Percentiles rank a stretch among this genome's conserved stretches.
phyloP scores from a whole-genome alignment of 805 yeast genomes.

The Ogataea corticis region DNA sequence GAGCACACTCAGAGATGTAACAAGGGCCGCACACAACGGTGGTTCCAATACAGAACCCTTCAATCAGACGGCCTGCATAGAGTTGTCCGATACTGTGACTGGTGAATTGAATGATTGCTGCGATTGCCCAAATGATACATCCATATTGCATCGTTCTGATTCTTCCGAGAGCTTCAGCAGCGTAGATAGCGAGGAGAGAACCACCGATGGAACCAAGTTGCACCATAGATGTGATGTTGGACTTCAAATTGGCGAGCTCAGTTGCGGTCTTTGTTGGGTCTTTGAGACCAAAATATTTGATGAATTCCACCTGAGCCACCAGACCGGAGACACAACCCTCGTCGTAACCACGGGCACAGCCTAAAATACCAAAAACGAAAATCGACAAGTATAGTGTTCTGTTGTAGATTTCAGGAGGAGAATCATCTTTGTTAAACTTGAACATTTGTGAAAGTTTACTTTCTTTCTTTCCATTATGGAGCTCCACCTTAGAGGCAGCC shows the following conservation, averaged over 20 bases:
- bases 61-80: conserved; percentile 55
- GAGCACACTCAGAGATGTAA: conserved; percentile 54
- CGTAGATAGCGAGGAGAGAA: conserved; percentile 46
- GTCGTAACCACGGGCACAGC: conserved; percentile 58
- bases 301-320: conserved; percentile 45
- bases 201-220: conserved; percentile 54
- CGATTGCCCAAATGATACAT: conserved; percentile 45
- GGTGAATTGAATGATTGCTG: conserved; percentile 50
- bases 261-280: conserved; percentile 37
- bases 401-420: conserved; percentile 44
- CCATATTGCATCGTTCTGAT: conserved; percentile 46
- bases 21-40: conserved; percentile 58
- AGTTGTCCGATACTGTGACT: conserved; percentile 48
- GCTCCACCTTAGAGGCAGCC: conserved; percentile 15
- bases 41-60: conserved; percentile 57
- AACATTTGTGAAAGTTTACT: background rate
- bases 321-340: conserved; percentile 54
- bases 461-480: background rate
- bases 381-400: conserved; percentile 37
- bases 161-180: conserved; percentile 54
- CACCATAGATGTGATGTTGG: conserved; percentile 60
- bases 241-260: conserved; percentile 46
- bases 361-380: conserved; percentile 51
- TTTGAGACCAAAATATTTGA: conserved; percentile 42
- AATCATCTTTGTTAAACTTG: conserved; percentile 13